Evolutionary conservation across 257 asterid genomes (phyloP).

Genomic region (Solanum bulbocastanum): DNA sequence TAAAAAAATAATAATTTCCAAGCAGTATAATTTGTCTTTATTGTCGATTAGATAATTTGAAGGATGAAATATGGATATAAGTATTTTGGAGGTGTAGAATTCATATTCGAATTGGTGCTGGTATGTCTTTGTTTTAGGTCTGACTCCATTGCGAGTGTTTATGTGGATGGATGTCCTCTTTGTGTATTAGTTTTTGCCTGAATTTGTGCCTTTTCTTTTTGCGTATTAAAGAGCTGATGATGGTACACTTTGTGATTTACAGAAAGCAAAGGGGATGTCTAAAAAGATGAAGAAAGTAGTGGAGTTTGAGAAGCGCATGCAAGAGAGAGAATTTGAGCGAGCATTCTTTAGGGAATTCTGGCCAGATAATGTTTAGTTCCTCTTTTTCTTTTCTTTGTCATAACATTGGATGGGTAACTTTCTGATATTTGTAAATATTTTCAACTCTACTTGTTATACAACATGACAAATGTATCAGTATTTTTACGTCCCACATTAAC

Average conservation of each 20-base stretch:
- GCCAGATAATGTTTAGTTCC: constrained; percentile 78
- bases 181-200: not conserved
- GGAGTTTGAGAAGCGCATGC: constrained; percentile 54
- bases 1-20: not conserved
- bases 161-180: not conserved
- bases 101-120: not conserved
- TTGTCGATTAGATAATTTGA: not conserved
- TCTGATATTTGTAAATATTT: not conserved
- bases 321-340: constrained; percentile 74
- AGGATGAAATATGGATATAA: not conserved
- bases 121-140: not conserved
- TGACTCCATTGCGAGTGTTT: not conserved
- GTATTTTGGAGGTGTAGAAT: not conserved
- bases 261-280: constrained; percentile 31
- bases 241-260: not conserved
- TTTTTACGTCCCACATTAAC: not conserved
- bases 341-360: constrained; percentile 75
- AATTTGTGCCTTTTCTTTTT: not conserved
- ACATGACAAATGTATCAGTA: not conserved
- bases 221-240: not conserved
- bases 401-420: not conserved
- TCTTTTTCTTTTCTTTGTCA: too few relatives aligned
- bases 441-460: not conserved
- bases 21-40: not conserved
- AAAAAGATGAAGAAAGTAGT: constrained; percentile 66